A percentile compares a stretch with the other conserved stretches of the same genome.
Conservation (phyloP, 257 asterid genomes). For the Nicotiana sylvestris region DNA sequence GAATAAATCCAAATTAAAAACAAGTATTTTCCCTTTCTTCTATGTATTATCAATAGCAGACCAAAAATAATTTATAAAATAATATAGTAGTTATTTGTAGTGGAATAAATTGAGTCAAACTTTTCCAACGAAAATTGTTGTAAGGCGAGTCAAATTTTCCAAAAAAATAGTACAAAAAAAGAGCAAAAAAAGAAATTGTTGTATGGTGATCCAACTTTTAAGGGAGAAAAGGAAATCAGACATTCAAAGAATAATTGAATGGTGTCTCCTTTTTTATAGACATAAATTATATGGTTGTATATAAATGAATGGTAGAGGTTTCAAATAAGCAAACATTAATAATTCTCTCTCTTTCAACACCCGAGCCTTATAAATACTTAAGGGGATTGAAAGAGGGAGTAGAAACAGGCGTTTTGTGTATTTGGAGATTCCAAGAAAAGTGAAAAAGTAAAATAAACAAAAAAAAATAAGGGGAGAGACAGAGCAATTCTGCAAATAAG, state of each 20-base stretch:
- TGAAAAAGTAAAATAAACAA: background rate
- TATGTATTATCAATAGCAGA: background rate
- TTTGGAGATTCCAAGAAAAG: conserved; percentile 6
- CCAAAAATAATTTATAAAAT: background rate
- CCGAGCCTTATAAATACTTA: background rate
- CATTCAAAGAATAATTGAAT: background rate
- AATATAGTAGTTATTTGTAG: background rate
- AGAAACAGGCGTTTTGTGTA: background rate
- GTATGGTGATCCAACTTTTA: background rate
- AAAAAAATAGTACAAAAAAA: background rate
- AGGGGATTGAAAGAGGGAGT: background rate
- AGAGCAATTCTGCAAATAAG: conserved; percentile 2
- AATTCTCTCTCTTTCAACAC: background rate
- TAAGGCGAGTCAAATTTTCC: background rate
- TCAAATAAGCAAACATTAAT: background rate
- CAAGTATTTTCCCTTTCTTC: background rate
- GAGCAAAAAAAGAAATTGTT: too few species aligned
- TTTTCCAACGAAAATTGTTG: background rate
- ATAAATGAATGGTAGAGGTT: background rate
- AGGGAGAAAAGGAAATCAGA: background rate
- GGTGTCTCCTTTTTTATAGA: background rate
- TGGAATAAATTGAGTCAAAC: background rate
- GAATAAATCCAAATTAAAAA: background rate
- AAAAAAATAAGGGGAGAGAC: conserved; percentile 3
- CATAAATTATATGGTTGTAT: background rate